phyloP scores from a whole-genome alignment of 1,284 basidiomycete species.

The Fomitopsis schrenkii region DNA sequence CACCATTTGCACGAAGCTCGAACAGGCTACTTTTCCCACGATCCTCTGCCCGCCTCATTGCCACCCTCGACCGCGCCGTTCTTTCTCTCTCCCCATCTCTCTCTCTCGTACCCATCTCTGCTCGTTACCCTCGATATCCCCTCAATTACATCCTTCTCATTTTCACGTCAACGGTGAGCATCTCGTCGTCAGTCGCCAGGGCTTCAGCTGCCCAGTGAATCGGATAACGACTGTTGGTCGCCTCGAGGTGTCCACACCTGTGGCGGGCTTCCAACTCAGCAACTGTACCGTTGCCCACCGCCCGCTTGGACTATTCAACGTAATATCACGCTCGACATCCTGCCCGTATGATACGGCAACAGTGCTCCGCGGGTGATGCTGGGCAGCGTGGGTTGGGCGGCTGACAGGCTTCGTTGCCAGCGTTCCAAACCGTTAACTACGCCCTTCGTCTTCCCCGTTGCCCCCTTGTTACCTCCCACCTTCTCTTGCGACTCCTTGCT shows the following conservation, averaged over 20 bases:
- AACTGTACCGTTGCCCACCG: too few relatives aligned
- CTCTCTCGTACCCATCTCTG: constrained; percentile 27
- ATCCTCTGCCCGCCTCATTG: constrained; percentile 21
- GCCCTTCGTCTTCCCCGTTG: constrained; percentile 2
- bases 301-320: not conserved
- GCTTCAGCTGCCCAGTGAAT: constrained; percentile 4
- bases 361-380: not conserved
- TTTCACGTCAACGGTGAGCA: constrained; percentile 21
- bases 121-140: constrained; percentile 14
- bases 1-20: constrained; percentile 2
- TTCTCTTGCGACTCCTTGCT: not conserved
- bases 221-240: constrained; percentile 7
- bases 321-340: not conserved
- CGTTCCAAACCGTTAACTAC: constrained; percentile 5
- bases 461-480: constrained; percentile 1
- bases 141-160: constrained; percentile 9
- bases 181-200: not conserved
- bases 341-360: not conserved
- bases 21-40: constrained; percentile 18
- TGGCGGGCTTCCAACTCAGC: not conserved
- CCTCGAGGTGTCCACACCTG: constrained; percentile 10
- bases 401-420: constrained; percentile 14
- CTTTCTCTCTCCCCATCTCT: constrained; percentile 26
- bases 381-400: constrained; percentile 8
- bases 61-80: constrained; percentile 19